Conservation (phyloP, 345 rosid genomes). For the Balakata baccata region DNA sequence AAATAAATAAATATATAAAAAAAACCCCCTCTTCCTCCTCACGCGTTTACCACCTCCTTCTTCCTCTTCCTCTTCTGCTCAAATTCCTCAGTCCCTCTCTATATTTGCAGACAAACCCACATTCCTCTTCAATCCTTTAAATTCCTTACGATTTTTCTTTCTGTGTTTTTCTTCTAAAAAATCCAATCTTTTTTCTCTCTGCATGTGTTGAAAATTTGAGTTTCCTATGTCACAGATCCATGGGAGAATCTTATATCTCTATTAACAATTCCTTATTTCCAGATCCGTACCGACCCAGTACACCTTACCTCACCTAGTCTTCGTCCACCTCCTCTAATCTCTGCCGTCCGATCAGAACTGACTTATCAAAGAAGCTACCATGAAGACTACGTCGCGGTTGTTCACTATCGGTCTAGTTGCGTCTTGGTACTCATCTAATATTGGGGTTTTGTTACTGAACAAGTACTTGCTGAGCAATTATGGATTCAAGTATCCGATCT, state of each 20-base stretch:
- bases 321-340: neutral
- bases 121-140: neutral
- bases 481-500: conserved; percentile 97
- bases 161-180: neutral
- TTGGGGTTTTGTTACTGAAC: conserved; percentile 86
- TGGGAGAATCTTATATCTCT: conserved; percentile 6
- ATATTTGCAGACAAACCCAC: neutral
- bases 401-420: conserved; percentile 85
- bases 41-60: conserved; percentile 20
- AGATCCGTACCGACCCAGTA: conserved; percentile 1
- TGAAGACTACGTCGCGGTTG: conserved; percentile 50
- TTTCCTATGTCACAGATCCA: conserved; percentile 25
- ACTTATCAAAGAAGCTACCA: neutral
- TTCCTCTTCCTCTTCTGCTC: neutral
- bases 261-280: neutral
- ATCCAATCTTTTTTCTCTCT: neutral
- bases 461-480: conserved; percentile 90
- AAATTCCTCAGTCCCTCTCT: neutral
- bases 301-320: conserved; percentile 1
- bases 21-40: too few relatives aligned
- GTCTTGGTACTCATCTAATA: conserved; percentile 92
- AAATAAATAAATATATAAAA: neutral
- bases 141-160: neutral
- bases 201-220: neutral
- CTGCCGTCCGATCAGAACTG: neutral